Conservation (phyloP, 805 yeast species). For the Kuraishia piskuri region DNA sequence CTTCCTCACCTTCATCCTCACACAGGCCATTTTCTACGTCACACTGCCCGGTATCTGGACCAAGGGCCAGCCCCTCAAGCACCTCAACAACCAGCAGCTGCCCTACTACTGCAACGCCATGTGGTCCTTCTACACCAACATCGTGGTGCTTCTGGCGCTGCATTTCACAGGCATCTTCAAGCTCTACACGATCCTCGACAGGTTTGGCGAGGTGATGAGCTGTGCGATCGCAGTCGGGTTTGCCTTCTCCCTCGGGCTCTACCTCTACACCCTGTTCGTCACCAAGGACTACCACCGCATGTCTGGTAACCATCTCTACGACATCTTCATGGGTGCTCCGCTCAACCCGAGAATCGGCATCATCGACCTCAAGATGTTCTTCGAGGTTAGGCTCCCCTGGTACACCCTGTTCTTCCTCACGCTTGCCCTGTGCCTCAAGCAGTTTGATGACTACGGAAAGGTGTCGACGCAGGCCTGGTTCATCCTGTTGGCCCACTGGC, state of each 20-base stretch:
- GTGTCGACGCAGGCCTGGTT: slow-evolving; percentile 70
- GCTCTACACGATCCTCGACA: slow-evolving; percentile 65
- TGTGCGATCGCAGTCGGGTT: slow-evolving; percentile 81
- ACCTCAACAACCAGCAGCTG: slow-evolving; percentile 69
- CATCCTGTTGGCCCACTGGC: slow-evolving; percentile 79
- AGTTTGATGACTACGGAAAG: slow-evolving; percentile 73
- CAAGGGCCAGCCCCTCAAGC: slow-evolving; percentile 86
- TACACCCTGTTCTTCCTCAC: slow-evolving; percentile 76
- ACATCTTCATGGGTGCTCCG: slow-evolving; percentile 95
- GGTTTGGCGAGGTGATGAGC: slow-evolving; percentile 89
- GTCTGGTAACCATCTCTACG: slow-evolving; percentile 88
- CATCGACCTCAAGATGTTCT: slow-evolving; percentile 92
- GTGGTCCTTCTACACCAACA: slow-evolving; percentile 68
- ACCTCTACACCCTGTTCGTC: slow-evolving; percentile 54
- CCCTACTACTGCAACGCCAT: slow-evolving; percentile 93
- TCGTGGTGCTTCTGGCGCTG: slow-evolving; percentile 45
- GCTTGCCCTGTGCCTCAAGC: slow-evolving; percentile 67
- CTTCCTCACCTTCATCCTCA: slow-evolving; percentile 58
- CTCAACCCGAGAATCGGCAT: slow-evolving; percentile 92
- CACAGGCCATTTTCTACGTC: slow-evolving; percentile 70
- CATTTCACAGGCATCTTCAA: slow-evolving; percentile 73
- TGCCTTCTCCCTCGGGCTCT: slow-evolving; percentile 56
- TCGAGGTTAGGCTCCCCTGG: slow-evolving; percentile 97
- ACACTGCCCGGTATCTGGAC: slow-evolving; percentile 92
- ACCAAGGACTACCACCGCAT: slow-evolving; percentile 77